phyloP scores from a whole-genome alignment of 1,139 yeast genomes.

The Yarrowia galli region DNA sequence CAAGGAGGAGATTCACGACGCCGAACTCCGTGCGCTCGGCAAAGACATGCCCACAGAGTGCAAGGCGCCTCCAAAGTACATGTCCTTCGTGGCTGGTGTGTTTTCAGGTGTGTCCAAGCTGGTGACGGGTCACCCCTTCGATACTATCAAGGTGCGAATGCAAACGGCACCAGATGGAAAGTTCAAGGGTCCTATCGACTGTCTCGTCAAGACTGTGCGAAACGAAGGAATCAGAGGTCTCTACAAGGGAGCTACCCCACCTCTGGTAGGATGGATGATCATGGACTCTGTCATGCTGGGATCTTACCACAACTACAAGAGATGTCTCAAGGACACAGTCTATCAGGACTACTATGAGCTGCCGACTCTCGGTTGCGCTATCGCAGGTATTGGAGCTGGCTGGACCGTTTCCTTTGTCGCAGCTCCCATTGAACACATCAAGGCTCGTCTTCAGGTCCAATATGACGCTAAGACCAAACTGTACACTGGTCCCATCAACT shows the following conservation, averaged over 20 bases:
- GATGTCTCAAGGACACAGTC: slow-evolving; percentile 67
- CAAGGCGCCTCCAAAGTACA: slow-evolving; percentile 43
- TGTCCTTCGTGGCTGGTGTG: slow-evolving; percentile 85
- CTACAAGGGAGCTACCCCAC: slow-evolving; percentile 91
- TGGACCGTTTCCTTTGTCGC: slow-evolving; percentile 93
- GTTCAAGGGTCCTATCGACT: slow-evolving; percentile 83
- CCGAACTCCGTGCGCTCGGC: slow-evolving; percentile 30
- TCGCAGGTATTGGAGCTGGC: slow-evolving; percentile 82
- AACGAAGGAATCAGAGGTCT: slow-evolving; percentile 81
- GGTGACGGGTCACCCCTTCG: slow-evolving; percentile 93
- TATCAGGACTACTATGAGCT: slow-evolving; percentile 64
- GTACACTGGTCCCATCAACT: slow-evolving; percentile 83
- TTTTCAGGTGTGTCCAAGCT: slow-evolving; percentile 87
- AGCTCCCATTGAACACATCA: slow-evolving; percentile 89
- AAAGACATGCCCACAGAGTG: slow-evolving; percentile 16
- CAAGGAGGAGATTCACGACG: slow-evolving; percentile 19
- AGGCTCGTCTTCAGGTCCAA: slow-evolving; percentile 88
- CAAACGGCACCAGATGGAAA: slow-evolving; percentile 79
- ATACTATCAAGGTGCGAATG: slow-evolving; percentile 84
- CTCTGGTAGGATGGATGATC: slow-evolving; percentile 88
- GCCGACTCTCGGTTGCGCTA: slow-evolving; percentile 75
- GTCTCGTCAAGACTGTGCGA: slow-evolving; percentile 71
- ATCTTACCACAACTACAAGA: slow-evolving; percentile 76
- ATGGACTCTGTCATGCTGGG: slow-evolving; percentile 91
- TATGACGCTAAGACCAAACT: slow-evolving; percentile 76